phyloP scores from a whole-genome alignment of 768 basidiomycete species.

The Cubamyces sp. region DNA sequence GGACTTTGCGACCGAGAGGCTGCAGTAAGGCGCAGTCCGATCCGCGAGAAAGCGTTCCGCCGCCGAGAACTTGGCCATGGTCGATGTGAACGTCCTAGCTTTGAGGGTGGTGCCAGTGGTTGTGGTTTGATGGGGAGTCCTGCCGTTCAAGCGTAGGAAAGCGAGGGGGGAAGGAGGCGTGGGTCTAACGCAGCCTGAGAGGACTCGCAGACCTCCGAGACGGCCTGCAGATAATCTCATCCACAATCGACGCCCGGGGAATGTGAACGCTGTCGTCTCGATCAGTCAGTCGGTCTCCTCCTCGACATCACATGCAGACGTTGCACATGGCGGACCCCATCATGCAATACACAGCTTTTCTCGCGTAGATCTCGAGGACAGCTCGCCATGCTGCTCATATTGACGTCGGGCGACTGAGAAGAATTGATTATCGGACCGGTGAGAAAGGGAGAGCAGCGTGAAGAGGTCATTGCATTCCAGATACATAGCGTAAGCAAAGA shows the following conservation, averaged over 20 bases:
- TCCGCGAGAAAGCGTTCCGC: constrained; percentile 77
- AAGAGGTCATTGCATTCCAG: constrained; percentile 6
- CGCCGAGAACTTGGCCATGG: constrained; percentile 40
- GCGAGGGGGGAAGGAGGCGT: background rate
- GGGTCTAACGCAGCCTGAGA: background rate
- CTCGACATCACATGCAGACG: constrained; percentile 1
- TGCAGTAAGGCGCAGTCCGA: constrained; percentile 73
- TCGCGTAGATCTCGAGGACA: background rate
- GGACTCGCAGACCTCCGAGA: constrained; percentile 8
- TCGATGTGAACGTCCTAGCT: constrained; percentile 26
- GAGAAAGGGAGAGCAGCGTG: no score
- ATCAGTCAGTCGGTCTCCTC: background rate
- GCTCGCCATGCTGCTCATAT: no score
- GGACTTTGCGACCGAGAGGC: constrained; percentile 66
- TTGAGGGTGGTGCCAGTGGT: background rate
- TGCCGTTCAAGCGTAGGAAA: background rate
- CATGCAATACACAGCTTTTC: constrained; percentile 1
- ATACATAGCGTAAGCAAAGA: constrained; percentile 15
- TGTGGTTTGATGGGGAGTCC: background rate
- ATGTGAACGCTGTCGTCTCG: background rate
- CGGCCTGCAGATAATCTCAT: constrained; percentile 19
- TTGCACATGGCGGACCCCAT: background rate
- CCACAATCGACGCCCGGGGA: constrained; percentile 15
- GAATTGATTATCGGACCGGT: no score
- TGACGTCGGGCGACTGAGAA: no score